Conservation (phyloP, 1,284 basidiomycete genomes). For the Polyporus tsugae region DNA sequence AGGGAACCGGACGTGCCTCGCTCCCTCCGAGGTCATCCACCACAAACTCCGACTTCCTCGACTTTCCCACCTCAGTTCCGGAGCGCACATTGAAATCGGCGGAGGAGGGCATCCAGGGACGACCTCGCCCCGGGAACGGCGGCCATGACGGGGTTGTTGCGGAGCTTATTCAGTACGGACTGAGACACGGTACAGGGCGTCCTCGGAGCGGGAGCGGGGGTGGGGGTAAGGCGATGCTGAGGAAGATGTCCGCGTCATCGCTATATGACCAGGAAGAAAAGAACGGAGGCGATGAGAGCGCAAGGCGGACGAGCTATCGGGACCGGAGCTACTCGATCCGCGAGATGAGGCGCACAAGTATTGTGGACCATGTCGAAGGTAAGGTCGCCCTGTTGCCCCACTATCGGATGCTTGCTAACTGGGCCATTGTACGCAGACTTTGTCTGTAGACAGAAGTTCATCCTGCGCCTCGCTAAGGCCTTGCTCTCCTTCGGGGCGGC, state of each 20-base stretch:
- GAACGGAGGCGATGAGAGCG: slow-evolving; percentile 11
- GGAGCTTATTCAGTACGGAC: slow-evolving; percentile 26
- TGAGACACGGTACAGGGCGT: slow-evolving; percentile 18
- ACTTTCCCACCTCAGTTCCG: neutral
- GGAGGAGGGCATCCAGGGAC: slow-evolving; percentile 21
- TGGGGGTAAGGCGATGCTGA: slow-evolving; percentile 15
- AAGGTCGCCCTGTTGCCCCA: slow-evolving; percentile 8
- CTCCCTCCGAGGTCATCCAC: slow-evolving; percentile 20
- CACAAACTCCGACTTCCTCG: neutral
- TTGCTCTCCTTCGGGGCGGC: slow-evolving; percentile 86
- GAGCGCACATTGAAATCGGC: slow-evolving; percentile 29
- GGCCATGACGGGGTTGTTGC: slow-evolving; percentile 26
- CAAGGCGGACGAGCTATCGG: slow-evolving; percentile 25
- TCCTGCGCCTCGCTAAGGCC: slow-evolving; percentile 83
- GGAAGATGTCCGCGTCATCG: slow-evolving; percentile 16
- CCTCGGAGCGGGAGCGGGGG: neutral
- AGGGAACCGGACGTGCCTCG: slow-evolving; percentile 1
- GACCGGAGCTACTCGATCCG: slow-evolving; percentile 32
- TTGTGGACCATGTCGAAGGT: slow-evolving; percentile 48
- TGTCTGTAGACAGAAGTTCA: slow-evolving; percentile 74
- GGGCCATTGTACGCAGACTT: slow-evolving; percentile 54
- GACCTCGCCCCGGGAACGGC: neutral
- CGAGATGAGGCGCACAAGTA: slow-evolving; percentile 33
- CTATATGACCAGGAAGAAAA: slow-evolving; percentile 21
- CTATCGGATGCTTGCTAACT: neutral